Conservation (phyloP, 2,329 filamentous ascomycete species). For the Teratosphaeria gauchensis region DNA sequence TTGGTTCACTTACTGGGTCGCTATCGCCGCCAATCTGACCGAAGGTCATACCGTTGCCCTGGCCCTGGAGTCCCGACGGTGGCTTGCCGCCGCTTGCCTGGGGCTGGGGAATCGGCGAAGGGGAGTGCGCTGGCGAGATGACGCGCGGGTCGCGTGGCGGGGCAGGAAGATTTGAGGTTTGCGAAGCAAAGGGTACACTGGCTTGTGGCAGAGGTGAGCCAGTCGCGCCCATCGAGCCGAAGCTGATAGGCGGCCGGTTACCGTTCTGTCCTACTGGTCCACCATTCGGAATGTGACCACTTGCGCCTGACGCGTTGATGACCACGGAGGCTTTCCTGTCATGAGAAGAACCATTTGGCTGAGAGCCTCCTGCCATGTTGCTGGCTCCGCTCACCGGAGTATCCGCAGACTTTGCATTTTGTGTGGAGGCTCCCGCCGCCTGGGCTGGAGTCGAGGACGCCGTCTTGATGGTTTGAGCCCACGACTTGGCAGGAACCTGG, state of each 20-base stretch:
- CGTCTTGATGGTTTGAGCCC: slow-evolving; percentile 53
- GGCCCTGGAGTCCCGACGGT: slow-evolving; percentile 62
- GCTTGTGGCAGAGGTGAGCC: slow-evolving; percentile 49
- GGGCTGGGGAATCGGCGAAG: slow-evolving; percentile 86
- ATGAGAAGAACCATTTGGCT: slow-evolving; percentile 62
- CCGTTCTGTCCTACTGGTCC: slow-evolving; percentile 48
- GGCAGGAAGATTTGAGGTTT: slow-evolving; percentile 49
- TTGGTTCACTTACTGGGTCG: slow-evolving; percentile 56
- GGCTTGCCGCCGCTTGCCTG: slow-evolving; percentile 75
- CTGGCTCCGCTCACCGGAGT: slow-evolving; percentile 74
- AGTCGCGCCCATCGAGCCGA: slow-evolving; percentile 64
- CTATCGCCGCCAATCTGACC: slow-evolving; percentile 69
- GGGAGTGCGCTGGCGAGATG: slow-evolving; percentile 76
- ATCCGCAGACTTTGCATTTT: slow-evolving; percentile 53
- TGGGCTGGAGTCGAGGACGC: slow-evolving; percentile 40
- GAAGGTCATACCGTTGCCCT: slow-evolving; percentile 65
- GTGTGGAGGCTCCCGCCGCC: slow-evolving; percentile 44
- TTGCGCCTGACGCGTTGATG: slow-evolving; percentile 75
- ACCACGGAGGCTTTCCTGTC: slow-evolving; percentile 81
- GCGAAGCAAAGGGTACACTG: slow-evolving; percentile 57
- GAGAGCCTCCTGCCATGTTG: slow-evolving; percentile 34
- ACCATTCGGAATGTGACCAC: slow-evolving; percentile 68
- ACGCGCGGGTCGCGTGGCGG: slow-evolving; percentile 57
- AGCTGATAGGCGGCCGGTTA: slow-evolving; percentile 58
- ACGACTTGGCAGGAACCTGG: slow-evolving; percentile 48